Evolutionary conservation across 1,284 basidiomycete genomes (phyloP), one percentile per base, ranked within the genome.

Genomic region (Malassezia nana): DNA sequence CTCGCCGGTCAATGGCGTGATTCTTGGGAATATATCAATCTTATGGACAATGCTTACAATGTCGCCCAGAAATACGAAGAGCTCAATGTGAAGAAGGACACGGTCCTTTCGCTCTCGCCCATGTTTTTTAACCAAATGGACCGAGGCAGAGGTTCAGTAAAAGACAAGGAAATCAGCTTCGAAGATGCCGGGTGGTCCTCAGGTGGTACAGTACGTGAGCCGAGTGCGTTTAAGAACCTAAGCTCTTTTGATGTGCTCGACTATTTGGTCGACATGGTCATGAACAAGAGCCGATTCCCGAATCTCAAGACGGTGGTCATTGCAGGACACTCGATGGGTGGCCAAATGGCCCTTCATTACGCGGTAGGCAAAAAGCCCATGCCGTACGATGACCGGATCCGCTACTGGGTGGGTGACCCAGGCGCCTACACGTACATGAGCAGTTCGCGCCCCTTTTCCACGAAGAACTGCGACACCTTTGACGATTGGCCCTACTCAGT

Each of bases 271-370:
- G 60, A 67, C 45, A 57, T 49, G 64, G 45, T 67, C 10, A 59
- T 69, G 40, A 43, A 58, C 25, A 65, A 58, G 13, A 56, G 51
- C 20, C 46, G 63, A 30, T 72, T 59, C 40, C 65, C 69, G 4
- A 62, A 59, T 24, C 52, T 71, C 16, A 66, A 71, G 42, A 63
- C 62, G 33, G 62, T 67, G 16, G 65, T 69, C 9, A 31, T 72
- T 12, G 68, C 53, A 22, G 69, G 69, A 16, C 68, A 70, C 40
- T 72, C 69, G 10, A 69, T 72, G 64, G 69, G 69, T 12, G 69
- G 50, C 1, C 67, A 68, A 22, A 58, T 63, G 1, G 45, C 62
- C 1, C 56, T 64, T 42, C 52, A 64, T 10, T 70, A 70, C 28
- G 56, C 68, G 0, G n/a, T 67, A 10, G 40, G 67, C 8, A 64